phyloP scores from a whole-genome alignment of 768 basidiomycete genomes.

The Pisolithus microcarpus region DNA sequence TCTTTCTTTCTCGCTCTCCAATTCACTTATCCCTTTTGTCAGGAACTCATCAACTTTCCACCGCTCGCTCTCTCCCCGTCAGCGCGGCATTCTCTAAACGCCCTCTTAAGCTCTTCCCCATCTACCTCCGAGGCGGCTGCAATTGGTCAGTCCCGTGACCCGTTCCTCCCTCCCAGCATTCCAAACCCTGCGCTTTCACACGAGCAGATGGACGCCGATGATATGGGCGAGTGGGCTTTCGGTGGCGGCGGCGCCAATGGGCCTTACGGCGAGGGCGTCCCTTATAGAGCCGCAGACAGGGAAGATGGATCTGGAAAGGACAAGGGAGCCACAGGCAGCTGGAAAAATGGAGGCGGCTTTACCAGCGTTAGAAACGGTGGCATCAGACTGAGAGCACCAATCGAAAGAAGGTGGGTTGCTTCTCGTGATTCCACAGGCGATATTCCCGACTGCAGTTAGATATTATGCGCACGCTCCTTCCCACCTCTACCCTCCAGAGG shows the following conservation, averaged over 20 bases:
- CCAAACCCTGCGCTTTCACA: constrained; percentile 70
- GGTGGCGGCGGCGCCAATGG: not conserved
- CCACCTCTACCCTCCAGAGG: constrained; percentile 82
- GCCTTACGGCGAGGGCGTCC: constrained; percentile 1
- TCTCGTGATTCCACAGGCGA: not conserved
- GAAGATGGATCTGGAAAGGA: constrained; percentile 4
- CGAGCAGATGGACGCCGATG: constrained; percentile 12
- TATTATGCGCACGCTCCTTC: constrained; percentile 77
- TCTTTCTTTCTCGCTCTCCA: not conserved
- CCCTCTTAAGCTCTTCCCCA: not conserved
- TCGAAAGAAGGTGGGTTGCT: constrained; percentile 68
- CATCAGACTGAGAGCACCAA: constrained; percentile 69
- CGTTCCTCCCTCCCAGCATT: constrained; percentile 58
- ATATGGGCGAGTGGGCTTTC: not conserved
- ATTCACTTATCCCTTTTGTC: constrained; percentile 1
- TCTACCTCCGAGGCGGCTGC: not conserved
- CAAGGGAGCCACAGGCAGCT: not conserved
- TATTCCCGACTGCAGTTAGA: constrained; percentile 31
- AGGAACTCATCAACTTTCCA: constrained; percentile 91
- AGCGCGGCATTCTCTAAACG: constrained; percentile 54
- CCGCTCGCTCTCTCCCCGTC: constrained; percentile 61
- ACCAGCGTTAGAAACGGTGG: constrained; percentile 42
- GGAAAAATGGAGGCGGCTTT: not conserved
- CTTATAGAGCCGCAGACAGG: not conserved
- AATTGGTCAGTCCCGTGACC: constrained; percentile 14